Evolutionary conservation across 805 yeast species (phyloP).

Genomic region (Wickerhamiella azymoides): DNA sequence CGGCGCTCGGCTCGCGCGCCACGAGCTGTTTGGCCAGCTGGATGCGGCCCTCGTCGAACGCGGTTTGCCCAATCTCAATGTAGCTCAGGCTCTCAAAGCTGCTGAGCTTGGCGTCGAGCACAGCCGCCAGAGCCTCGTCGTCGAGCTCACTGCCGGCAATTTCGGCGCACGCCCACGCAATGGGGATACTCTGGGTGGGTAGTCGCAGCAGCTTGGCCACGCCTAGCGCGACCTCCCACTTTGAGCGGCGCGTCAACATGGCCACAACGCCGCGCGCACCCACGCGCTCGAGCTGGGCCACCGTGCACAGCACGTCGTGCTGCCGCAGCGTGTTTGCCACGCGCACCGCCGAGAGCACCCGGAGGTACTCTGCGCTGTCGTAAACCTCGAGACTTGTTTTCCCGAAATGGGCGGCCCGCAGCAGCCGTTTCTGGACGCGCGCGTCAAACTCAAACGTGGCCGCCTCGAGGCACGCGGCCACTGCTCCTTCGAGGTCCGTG

Average conservation of each 20-base stretch:
- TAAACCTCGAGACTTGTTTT: slow-evolving; percentile 44
- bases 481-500: slow-evolving; percentile 40
- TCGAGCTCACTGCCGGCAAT: slow-evolving; percentile 38
- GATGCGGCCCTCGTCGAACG: slow-evolving; percentile 70
- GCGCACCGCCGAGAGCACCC: slow-evolving; percentile 46
- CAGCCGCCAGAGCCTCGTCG: slow-evolving; percentile 45
- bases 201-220: slow-evolving; percentile 38
- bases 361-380: slow-evolving; percentile 48
- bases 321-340: slow-evolving; percentile 58
- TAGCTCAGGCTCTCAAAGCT: slow-evolving; percentile 36
- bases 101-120: slow-evolving; percentile 35
- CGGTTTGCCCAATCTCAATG: slow-evolving; percentile 45
- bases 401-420: slow-evolving; percentile 78
- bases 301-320: slow-evolving; percentile 50
- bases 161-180: slow-evolving; percentile 70
- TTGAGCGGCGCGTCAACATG: slow-evolving; percentile 43
- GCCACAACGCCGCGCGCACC: slow-evolving; percentile 46
- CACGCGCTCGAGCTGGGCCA: slow-evolving; percentile 34
- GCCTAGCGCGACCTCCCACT: slow-evolving; percentile 49
- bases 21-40: slow-evolving; percentile 54
- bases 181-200: slow-evolving; percentile 41
- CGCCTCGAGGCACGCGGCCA: slow-evolving; percentile 56
- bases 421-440: slow-evolving; percentile 61
- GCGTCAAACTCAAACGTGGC: slow-evolving; percentile 67
- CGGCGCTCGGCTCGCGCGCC: slow-evolving; percentile 48